Conservation (phyloP, 2,329 filamentous ascomycete species). For the Phyllosticta ampelicida region DNA sequence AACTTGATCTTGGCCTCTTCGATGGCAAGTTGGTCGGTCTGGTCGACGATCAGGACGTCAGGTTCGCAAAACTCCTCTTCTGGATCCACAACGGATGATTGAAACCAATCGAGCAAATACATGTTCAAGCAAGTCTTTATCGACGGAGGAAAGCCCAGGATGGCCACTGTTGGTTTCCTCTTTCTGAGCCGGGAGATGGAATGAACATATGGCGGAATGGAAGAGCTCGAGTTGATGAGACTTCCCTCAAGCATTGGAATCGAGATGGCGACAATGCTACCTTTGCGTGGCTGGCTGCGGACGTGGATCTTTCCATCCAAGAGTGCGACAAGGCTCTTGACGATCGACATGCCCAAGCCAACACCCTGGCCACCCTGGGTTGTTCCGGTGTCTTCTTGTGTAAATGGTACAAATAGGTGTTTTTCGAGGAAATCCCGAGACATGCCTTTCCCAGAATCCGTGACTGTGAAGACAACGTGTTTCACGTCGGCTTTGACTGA, state of each 20-base stretch:
- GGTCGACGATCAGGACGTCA: constrained; percentile 6
- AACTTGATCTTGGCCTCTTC: background rate
- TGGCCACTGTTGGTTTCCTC: background rate
- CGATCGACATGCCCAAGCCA: constrained; percentile 29
- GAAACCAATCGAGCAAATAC: constrained; percentile 3
- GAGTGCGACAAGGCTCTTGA: constrained; percentile 28
- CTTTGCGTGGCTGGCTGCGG: constrained; percentile 23
- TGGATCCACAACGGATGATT: background rate
- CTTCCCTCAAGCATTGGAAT: constrained; percentile 4
- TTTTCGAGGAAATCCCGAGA: constrained; percentile 28
- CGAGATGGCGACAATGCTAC: constrained; percentile 22
- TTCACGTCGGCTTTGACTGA: constrained; percentile 11
- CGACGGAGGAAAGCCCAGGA: background rate
- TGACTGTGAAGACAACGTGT: constrained; percentile 20
- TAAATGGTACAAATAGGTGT: constrained; percentile 28
- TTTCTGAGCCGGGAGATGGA: constrained; percentile 2
- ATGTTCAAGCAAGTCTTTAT: constrained; percentile 1
- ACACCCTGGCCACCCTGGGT: constrained; percentile 22
- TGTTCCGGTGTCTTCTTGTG: constrained; percentile 28
- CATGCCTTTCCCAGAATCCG: constrained; percentile 32
- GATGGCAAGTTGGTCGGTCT: background rate
- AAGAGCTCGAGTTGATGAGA: background rate
- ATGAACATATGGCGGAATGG: background rate
- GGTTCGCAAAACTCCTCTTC: background rate
- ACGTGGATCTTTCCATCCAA: constrained; percentile 28